phyloP scores from a whole-genome alignment of 106 monocot genomes.

The Platanthera zijinensis region DNA sequence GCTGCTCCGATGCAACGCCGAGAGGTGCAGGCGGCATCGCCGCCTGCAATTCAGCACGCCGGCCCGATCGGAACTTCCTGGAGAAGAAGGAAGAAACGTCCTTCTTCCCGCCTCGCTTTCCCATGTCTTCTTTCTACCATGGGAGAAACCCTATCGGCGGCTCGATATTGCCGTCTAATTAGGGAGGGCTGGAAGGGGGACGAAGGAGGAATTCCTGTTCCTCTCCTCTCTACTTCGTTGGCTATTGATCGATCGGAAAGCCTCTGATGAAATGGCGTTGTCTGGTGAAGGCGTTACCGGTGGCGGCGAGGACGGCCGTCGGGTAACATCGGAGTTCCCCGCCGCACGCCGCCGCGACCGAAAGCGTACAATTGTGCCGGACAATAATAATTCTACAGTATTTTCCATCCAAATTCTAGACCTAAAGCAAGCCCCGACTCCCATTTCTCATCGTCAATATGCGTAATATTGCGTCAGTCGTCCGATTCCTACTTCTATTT shows the following conservation, averaged over 20 bases:
- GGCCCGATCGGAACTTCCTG: constrained; percentile 6
- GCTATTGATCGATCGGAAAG: background rate
- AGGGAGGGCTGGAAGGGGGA: background rate
- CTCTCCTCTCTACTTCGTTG: background rate
- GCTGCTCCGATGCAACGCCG: background rate
- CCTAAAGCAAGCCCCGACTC: too few species aligned
- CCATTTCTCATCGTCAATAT: too few species aligned
- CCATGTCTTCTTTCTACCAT: background rate
- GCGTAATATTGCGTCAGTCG: too few species aligned
- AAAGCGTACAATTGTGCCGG: background rate
- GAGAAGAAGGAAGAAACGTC: constrained; percentile 2
- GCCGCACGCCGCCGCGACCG: background rate
- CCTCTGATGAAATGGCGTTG: background rate
- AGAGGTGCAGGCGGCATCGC: background rate
- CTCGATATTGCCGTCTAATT: background rate
- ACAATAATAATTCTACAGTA: background rate
- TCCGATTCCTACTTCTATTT: too few species aligned
- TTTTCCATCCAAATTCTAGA: background rate
- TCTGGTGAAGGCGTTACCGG: background rate
- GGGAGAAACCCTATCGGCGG: constrained; percentile 1
- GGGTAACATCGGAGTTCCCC: background rate
- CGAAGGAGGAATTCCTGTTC: background rate
- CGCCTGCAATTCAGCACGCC: constrained; percentile 3
- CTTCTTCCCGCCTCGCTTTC: constrained; percentile 6
- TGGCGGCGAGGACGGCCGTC: background rate